Evolutionary conservation across 2,329 filamentous ascomycete species (phyloP), one percentile per base, ranked within the genome.

Genomic region (Claviceps monticola): DNA sequence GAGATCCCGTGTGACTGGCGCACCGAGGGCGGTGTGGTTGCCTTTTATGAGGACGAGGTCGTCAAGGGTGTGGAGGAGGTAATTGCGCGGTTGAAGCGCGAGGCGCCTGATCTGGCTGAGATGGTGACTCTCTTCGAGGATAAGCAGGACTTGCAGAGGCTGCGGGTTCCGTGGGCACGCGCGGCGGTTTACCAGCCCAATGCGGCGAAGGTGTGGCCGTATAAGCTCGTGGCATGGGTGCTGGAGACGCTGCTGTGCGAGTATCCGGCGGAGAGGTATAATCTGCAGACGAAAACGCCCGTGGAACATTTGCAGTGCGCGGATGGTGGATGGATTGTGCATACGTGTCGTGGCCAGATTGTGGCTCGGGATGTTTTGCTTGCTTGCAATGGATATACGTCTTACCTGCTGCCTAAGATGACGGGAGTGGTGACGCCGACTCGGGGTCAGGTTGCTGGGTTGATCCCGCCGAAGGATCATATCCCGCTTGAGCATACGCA

Each of bases 341-440:
- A 80, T 46, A 94, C 88, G 0, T 66, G 73, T 0, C 79, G 88
- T 21, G 89, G 88, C n/a, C 70, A 67, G 43, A 74, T 94, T 51
- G 63, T 64, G 0, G 74, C 88, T 1, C 68, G 71, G 13, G 74
- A 78, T 37, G 78, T 95, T 19, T 74, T 95, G 17, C 75, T 95
- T 16, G 84, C 87, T 4, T 91, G 85, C 1, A 95, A 95, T 62
- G 90, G 74, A 3, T 94, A 95, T 65, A 90, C 88, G 0, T 87
- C 86, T 1, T 75, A 82, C 54, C 73, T 95, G 4, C 69, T 91
- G 1, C 86, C 86, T 0, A 62, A 70, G 37, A 83, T 91, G 58
- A 72, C 77, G 8, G 79, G 82, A 56, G 73, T 89, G 8, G 84
- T 95, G 56, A 79, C 90, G 2, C 90, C 90, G 0, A 82, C 86